Evolutionary conservation across 495 filamentous ascomycete species (phyloP).

Genomic region (Penicillium macrosclerotiorum): DNA sequence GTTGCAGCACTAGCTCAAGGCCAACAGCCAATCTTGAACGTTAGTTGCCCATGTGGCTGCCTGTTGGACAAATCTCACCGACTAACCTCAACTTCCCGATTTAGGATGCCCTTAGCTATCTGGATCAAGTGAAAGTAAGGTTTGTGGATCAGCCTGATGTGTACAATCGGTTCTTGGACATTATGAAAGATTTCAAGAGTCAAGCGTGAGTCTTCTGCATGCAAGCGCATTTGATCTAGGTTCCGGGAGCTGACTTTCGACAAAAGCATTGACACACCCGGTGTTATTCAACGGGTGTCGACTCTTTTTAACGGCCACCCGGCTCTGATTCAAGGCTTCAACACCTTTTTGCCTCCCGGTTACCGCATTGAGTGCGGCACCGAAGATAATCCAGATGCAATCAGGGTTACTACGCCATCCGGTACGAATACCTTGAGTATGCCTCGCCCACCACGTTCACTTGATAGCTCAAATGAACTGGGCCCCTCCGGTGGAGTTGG

Average conservation of each 20-base stretch:
- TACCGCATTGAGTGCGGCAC: conserved; percentile 97
- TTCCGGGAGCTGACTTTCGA: neutral
- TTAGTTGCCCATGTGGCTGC: conserved; percentile 43
- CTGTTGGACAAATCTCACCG: neutral
- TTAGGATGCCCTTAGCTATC: conserved; percentile 93
- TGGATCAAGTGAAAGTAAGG: conserved; percentile 98
- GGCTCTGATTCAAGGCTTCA: conserved; percentile 96
- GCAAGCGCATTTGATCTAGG: neutral
- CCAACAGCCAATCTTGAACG: conserved; percentile 95
- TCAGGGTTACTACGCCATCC: conserved; percentile 94
- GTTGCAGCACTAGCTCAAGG: conserved; percentile 70
- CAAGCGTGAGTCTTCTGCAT: conserved; percentile 71
- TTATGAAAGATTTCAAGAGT: conserved; percentile 99
- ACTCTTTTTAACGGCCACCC: conserved; percentile 97
- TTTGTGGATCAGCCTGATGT: conserved; percentile 97
- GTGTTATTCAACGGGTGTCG: conserved; percentile 95
- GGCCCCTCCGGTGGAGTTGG: conserved; percentile 33
- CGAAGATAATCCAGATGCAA: conserved; percentile 87
- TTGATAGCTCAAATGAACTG: conserved; percentile 40
- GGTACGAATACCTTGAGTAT: conserved; percentile 67
- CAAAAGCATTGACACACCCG: conserved; percentile 88
- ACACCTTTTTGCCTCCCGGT: conserved; percentile 95
- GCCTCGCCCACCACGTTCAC: conserved; percentile 49
- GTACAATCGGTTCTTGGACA: conserved; percentile 96
- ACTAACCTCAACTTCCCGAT: conserved; percentile 16